Evolutionary conservation across 306 rosid genomes (phyloP).

Genomic region (Pyrus communis): DNA sequence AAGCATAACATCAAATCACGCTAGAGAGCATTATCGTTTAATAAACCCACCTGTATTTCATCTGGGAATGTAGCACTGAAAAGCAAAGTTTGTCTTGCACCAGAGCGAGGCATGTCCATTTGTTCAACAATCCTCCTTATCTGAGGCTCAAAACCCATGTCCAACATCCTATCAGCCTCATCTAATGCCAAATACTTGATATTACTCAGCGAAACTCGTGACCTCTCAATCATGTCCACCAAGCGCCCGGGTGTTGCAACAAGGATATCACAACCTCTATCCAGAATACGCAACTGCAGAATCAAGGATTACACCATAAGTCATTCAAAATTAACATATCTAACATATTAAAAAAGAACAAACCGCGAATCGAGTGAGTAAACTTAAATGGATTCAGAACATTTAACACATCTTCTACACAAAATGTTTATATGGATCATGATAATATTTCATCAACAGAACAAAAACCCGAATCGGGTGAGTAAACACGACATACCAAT

Average conservation of each 20-base stretch:
- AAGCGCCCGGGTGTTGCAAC: conserved; percentile 37
- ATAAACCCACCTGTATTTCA: conserved; percentile 23
- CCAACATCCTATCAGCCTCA: conserved; percentile 41
- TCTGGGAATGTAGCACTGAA: conserved; percentile 36
- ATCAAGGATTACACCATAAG: neutral
- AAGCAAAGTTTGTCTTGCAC: conserved; percentile 29
- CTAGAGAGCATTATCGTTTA: neutral
- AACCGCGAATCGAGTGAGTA: too few species aligned
- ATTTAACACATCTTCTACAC: neutral
- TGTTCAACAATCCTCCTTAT: conserved; percentile 23
- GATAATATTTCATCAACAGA: neutral
- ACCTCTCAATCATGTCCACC: conserved; percentile 29
- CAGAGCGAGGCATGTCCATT: conserved; percentile 29
- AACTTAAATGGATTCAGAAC: too few species aligned
- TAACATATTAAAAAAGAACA: too few species aligned
- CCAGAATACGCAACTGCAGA: conserved; percentile 25
- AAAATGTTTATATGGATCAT: neutral
- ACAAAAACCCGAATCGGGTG: neutral
- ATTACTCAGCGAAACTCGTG: conserved; percentile 17
- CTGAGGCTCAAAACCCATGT: conserved; percentile 37
- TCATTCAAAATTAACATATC: too few species aligned
- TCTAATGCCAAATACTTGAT: conserved; percentile 27
- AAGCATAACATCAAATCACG: neutral
- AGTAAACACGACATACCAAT: neutral
- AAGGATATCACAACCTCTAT: conserved; percentile 32